Conservation (phyloP, 306 rosid species). For the Cucurbita ficifolia region DNA sequence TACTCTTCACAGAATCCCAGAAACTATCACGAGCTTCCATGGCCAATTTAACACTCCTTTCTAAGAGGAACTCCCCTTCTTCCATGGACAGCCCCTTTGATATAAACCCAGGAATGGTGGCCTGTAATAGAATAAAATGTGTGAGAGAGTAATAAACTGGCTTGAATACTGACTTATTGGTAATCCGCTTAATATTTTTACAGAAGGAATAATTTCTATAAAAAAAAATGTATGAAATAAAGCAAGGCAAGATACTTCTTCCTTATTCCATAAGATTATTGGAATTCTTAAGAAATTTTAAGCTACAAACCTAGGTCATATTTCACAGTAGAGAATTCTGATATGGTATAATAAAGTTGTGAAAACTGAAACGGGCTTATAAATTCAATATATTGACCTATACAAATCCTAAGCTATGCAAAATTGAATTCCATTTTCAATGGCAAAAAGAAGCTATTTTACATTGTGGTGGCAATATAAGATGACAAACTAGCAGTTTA, state of each 20-base stretch:
- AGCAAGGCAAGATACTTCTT: background rate
- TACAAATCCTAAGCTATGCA: background rate
- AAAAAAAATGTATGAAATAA: background rate
- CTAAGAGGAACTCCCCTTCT: slow-evolving; percentile 52
- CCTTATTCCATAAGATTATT: background rate
- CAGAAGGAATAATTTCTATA: background rate
- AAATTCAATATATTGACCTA: background rate
- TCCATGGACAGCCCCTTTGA: slow-evolving; percentile 51
- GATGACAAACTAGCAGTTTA: background rate
- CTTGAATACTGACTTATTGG: background rate
- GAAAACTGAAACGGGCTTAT: background rate
- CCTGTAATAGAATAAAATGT: slow-evolving; percentile 20
- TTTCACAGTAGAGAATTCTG: background rate
- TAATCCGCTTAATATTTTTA: background rate
- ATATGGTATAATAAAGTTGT: background rate
- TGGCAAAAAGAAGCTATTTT: background rate
- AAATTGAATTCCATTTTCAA: background rate
- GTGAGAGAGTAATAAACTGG: background rate
- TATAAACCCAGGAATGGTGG: slow-evolving; percentile 65
- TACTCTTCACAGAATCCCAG: slow-evolving; percentile 34
- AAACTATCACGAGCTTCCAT: slow-evolving; percentile 73
- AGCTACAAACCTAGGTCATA: background rate
- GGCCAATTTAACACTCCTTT: slow-evolving; percentile 61
- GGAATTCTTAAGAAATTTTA: background rate
- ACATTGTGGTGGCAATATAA: background rate